Conservation (phyloP, 1,139 yeast species). For the Taphrina sp. region DNA sequence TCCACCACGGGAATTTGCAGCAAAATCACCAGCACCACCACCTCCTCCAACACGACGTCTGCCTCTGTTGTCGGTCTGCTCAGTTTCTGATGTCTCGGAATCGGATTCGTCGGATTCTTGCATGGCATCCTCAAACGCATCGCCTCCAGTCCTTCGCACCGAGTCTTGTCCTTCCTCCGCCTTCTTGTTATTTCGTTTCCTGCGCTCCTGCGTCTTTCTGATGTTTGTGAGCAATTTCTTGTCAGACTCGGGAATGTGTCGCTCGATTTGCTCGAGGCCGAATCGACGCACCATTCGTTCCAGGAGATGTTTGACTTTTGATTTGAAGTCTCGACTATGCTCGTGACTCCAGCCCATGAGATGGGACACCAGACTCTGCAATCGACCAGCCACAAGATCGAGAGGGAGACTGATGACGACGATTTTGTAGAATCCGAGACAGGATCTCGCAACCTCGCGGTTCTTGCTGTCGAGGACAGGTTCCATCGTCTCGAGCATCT, state of each 20-base stretch:
- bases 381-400: slow-evolving; percentile 66
- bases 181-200: slow-evolving; percentile 63
- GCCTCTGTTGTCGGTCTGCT: slow-evolving; percentile 15
- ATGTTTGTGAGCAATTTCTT: slow-evolving; percentile 59
- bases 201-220: slow-evolving; percentile 40
- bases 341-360: slow-evolving; percentile 92
- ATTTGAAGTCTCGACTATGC: slow-evolving; percentile 89
- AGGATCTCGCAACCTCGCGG: slow-evolving; percentile 89
- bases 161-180: slow-evolving; percentile 49
- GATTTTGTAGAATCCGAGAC: slow-evolving; percentile 91
- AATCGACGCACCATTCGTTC: slow-evolving; percentile 88
- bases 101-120: slow-evolving; percentile 45
- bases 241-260: slow-evolving; percentile 85
- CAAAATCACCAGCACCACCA: no score
- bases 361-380: slow-evolving; percentile 64
- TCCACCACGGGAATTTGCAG: no score
- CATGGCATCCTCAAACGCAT: slow-evolving; percentile 69
- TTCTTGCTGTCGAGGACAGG: slow-evolving; percentile 85
- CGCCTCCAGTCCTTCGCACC: slow-evolving; percentile 2
- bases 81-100: slow-evolving; percentile 37
- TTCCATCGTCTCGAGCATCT: slow-evolving; percentile 83
- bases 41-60: slow-evolving; percentile 34
- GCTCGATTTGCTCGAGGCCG: slow-evolving; percentile 76
- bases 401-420: slow-evolving; percentile 82
- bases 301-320: slow-evolving; percentile 85